These are phyloP conservation scores for Russula emetica DNA, from an alignment of 768 basidiomycete genomes.

Conservation along the genomic window DNA sequence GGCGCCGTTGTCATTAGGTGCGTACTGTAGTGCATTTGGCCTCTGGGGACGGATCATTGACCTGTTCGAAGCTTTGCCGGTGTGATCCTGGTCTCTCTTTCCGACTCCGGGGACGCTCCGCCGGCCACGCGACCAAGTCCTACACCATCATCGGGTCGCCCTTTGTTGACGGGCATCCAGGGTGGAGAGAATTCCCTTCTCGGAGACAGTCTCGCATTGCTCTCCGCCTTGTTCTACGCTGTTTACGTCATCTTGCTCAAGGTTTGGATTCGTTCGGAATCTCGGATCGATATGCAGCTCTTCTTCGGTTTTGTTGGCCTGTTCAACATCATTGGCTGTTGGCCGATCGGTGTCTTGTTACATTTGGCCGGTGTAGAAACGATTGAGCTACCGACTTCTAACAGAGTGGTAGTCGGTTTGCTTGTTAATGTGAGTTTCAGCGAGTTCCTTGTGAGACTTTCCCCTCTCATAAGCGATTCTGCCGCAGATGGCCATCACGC, in stretches of 20 bases:
- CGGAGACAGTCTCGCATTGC: conserved; percentile 79
- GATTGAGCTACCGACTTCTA: conserved; percentile 64
- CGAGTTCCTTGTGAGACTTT: neutral
- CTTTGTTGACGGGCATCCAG: conserved; percentile 21
- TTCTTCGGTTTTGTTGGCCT: conserved; percentile 94
- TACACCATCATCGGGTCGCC: conserved; percentile 14
- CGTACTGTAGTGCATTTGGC: conserved; percentile 24
- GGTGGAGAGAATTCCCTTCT: conserved; percentile 36
- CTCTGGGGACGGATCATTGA: neutral
- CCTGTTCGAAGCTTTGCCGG: conserved; percentile 59
- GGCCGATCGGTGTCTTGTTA: conserved; percentile 75
- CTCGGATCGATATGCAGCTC: conserved; percentile 85
- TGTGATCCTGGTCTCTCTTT: conserved; percentile 82
- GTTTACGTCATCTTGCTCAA: conserved; percentile 88
- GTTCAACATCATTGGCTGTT: conserved; percentile 70
- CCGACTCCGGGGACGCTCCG: conserved; percentile 52
- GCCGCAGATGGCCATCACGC: conserved; percentile 72
- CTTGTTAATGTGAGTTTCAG: conserved; percentile 49
- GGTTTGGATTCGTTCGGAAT: conserved; percentile 75
- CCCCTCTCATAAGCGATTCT: neutral
- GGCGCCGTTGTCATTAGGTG: conserved; percentile 78
- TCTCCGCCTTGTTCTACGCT: conserved; percentile 87
- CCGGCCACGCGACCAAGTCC: conserved; percentile 16
- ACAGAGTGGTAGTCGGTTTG: conserved; percentile 46
- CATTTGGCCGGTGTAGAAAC: conserved; percentile 67